phyloP scores from a whole-genome alignment of 208 protist species.

The Crithidia acanthocephali region DNA sequence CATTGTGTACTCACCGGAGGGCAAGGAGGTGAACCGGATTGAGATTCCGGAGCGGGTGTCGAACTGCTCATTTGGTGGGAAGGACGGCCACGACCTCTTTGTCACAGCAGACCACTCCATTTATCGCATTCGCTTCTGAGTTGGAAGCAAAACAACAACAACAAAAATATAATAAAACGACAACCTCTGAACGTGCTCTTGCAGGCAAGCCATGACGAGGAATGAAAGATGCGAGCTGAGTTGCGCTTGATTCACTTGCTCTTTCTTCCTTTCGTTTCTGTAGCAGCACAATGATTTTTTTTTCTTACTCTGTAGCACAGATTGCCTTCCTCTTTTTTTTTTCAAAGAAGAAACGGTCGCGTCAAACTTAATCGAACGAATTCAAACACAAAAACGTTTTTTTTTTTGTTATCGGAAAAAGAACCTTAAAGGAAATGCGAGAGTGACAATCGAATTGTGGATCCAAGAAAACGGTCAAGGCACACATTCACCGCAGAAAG shows the following conservation, averaged over 20 bases:
- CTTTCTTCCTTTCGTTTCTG: too few relatives aligned
- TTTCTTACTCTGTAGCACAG: too few relatives aligned
- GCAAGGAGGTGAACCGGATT: slow-evolving; percentile 37
- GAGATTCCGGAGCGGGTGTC: slow-evolving; percentile 27
- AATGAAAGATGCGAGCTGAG: too few relatives aligned
- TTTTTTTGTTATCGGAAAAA: too few relatives aligned
- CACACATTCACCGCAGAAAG: too few relatives aligned
- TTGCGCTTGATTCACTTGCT: too few relatives aligned
- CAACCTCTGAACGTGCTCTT: not conserved
- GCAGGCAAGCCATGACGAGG: not conserved
- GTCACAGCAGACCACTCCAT: slow-evolving; percentile 31
- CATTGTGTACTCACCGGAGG: slow-evolving; percentile 26
- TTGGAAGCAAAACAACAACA: not conserved
- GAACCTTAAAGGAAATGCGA: not conserved
- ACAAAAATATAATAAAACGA: too few relatives aligned
- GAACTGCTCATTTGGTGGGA: slow-evolving; percentile 38
- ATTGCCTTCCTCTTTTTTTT: too few relatives aligned
- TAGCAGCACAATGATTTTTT: too few relatives aligned
- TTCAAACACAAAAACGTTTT: not conserved
- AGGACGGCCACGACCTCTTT: slow-evolving; percentile 29
- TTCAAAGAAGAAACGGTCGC: too few relatives aligned
- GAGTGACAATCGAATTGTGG: not conserved
- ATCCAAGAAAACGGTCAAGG: not conserved
- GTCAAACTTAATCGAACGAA: not conserved
- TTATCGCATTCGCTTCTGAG: slow-evolving; percentile 32